Evolutionary conservation across 176 grass and related monocot genomes (phyloP), one percentile per base, ranked within the genome.

Genomic region (Eragrostis curvula): DNA sequence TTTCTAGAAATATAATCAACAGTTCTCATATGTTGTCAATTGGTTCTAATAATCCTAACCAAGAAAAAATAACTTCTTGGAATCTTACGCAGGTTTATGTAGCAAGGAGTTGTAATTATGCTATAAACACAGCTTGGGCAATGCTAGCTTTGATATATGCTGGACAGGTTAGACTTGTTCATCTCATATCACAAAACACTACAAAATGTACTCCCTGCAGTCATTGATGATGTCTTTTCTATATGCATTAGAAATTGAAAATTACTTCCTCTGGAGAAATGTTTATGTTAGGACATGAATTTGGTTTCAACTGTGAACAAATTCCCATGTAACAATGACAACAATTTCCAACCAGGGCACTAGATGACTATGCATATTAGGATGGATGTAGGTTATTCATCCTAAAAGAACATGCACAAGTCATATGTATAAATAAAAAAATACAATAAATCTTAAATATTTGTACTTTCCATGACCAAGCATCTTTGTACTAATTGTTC

Each of bases 101-200:
- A 23, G 72, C 68, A 25, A 63, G 62, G 25, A 11, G 1, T 1
- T 7, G 17, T 7, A 46, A 15, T 16, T 36, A 84, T 47, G 82
- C 41, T 2, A 63, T 84, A 0, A 52, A 13, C 0, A 84, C 81
- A 0, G 81, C 81, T 84, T 84, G 81, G 71, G 71, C 36, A 18
- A 76, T 84, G 62, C 63, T 84, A 2, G 62, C 18, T 12, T 50
- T 84, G 6, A 68, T 84, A 12, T 28, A n/a, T 57, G 39, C 73
- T 30, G 82, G 82, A 2, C 82, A 84, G 82, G 72, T 84, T 44
- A 20, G 58, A 44, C 47, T 71, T 68, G 10, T 63, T 73, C 8
- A 13, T 63, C 12, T 1, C 30, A 14, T 29, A 63, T 30, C 3
- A 8, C 14, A 20, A 29, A 4, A 51, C 20, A 65, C 5, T 17